Evolutionary conservation across 2,329 filamentous ascomycete species (phyloP), one percentile per base, ranked within the genome.

Genomic region (Teratosphaeria gauchensis): DNA sequence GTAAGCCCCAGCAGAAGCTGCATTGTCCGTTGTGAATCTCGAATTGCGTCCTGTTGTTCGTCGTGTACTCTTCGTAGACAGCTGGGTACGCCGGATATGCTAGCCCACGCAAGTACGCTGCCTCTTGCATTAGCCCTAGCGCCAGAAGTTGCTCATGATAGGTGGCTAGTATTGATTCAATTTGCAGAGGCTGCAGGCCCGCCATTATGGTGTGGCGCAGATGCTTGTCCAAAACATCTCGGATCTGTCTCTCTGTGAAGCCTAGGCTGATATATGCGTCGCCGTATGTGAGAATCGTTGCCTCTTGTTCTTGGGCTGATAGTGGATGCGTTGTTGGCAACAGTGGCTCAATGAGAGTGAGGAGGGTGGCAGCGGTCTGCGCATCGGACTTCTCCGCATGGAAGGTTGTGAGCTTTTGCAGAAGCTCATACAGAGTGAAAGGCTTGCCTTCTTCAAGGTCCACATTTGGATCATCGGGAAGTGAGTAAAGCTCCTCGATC

Each of bases 71-170:
- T 58, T 84, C 81, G 65, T 83, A 83, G 19, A 84, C 79, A 8
- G 77, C 73, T 8, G 81, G 80, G 60, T 83, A 83, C 2, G 73
- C 72, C 3, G 82, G 78, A 56, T 83, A 82, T 55, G 78, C 76
- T 42, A 82, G 71, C 51, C 78, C 76, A 30, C 84, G 80, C n/a
- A 86, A 71, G 35, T 80, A 75, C 9, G 82, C 80, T 4, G 83
- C 82, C 65, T 72, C 77, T 68, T 74, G 79, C 72, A 71, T 82
- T 54, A 77, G 76, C 56, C 66, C 75, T 12, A 77, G 71, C 28
- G 70, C 70, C 19, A 76, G 68, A 24, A 86, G 74, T 58, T 82
- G 80, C 55, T 79, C 77, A 68, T 86, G 81, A 68, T 85, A 85
- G 3, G 78, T 74, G 48, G 78, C 75, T 51, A 84, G 76, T 51